A percentile compares a stretch with the other conserved stretches of the same genome.
Conservation (phyloP, 148 eudicot species). For the Fagopyrum homotropicum region DNA sequence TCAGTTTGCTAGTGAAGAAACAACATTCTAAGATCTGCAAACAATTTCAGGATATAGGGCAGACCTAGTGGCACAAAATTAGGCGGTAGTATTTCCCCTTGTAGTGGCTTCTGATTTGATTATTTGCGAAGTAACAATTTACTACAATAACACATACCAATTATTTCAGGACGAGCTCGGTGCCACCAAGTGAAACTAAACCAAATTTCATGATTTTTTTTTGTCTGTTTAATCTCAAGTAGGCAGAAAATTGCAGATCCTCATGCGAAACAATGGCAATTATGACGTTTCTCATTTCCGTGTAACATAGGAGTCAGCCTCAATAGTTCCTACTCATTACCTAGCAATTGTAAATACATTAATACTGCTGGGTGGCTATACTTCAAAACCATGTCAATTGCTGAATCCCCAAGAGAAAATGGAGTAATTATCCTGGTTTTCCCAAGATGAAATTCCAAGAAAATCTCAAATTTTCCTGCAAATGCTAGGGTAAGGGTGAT, state of each 20-base stretch:
- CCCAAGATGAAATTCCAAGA: neutral
- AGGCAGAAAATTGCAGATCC: too few species aligned
- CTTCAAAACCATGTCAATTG: neutral
- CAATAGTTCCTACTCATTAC: neutral
- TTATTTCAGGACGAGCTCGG: neutral
- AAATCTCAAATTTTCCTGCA: neutral
- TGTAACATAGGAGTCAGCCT: neutral
- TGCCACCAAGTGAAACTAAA: neutral
- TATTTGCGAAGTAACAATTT: neutral
- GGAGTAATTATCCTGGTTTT: neutral
- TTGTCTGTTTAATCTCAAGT: neutral
- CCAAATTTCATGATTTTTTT: neutral
- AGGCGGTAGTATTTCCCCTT: neutral
- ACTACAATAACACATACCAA: neutral
- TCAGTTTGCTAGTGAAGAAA: neutral
- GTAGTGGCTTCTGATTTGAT: neutral
- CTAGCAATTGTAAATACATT: neutral
- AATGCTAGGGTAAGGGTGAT: neutral
- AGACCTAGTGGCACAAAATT: neutral
- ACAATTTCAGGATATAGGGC: neutral
- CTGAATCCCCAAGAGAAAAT: neutral
- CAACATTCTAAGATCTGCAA: neutral
- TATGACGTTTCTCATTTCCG: too few species aligned
- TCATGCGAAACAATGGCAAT: too few species aligned
- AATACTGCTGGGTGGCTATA: neutral